phyloP scores from a whole-genome alignment of 2,329 filamentous ascomycete species.

The Fusarium pseudograminearum region DNA sequence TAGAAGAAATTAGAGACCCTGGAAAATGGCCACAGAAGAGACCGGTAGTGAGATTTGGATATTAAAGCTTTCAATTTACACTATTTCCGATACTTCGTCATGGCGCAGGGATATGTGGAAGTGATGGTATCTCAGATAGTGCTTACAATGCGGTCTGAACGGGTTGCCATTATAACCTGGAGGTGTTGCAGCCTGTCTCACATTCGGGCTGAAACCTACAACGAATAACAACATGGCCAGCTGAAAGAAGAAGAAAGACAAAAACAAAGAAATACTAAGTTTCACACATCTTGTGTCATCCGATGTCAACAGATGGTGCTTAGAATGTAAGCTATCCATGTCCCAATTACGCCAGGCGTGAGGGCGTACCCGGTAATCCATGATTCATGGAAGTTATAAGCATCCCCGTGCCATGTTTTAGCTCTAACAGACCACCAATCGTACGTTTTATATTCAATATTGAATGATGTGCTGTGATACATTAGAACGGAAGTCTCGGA shows the following conservation, averaged over 20 bases:
- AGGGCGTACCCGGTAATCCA: not conserved
- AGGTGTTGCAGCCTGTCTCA: not conserved
- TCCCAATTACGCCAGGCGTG: not conserved
- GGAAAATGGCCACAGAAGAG: not conserved
- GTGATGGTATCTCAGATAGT: not conserved
- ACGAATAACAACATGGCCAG: not conserved
- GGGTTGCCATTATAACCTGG: not conserved
- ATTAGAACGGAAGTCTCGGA: not conserved
- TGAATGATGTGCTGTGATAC: not conserved
- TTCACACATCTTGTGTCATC: not conserved
- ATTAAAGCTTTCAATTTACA: not conserved
- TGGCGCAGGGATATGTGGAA: not conserved
- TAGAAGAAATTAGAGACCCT: not conserved
- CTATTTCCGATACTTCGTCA: not conserved
- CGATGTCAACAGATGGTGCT: not conserved
- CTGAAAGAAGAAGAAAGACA: not conserved
- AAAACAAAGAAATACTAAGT: not conserved
- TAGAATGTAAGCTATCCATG: not conserved
- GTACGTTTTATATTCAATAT: too few species aligned
- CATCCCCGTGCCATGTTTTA: not conserved
- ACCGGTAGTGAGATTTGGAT: not conserved
- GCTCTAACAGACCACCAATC: not conserved
- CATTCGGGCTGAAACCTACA: not conserved
- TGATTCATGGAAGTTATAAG: slow-evolving; percentile 15
- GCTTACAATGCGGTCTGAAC: not conserved